Conservation (phyloP, 768 basidiomycete species). For the Tulasnella sp. region DNA sequence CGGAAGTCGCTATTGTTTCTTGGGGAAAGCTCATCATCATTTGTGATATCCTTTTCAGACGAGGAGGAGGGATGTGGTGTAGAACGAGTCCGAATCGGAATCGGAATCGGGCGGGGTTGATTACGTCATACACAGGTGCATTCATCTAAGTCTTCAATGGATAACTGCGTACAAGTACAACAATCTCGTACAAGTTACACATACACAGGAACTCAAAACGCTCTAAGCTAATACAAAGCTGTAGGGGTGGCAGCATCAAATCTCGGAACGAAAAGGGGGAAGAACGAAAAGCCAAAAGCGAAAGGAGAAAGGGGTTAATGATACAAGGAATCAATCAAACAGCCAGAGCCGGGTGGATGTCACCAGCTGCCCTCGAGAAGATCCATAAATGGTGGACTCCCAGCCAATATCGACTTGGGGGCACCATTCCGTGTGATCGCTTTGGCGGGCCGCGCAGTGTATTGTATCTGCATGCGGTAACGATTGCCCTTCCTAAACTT, state of each 20-base stretch:
- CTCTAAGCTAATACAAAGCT: too few relatives aligned
- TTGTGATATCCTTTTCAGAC: too few relatives aligned
- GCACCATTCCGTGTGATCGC: slow-evolving; percentile 9
- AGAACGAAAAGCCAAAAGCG: slow-evolving; percentile 1
- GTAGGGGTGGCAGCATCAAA: too few relatives aligned
- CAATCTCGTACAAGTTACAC: too few relatives aligned
- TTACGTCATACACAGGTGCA: too few relatives aligned
- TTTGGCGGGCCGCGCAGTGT: slow-evolving; percentile 10
- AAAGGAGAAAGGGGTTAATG: too few relatives aligned
- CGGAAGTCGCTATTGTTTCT: too few relatives aligned
- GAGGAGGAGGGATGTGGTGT: too few relatives aligned
- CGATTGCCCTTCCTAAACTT: slow-evolving; percentile 12
- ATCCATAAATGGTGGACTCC: slow-evolving; percentile 14
- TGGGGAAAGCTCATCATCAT: too few relatives aligned
- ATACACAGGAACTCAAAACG: too few relatives aligned
- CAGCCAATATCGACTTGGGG: not conserved
- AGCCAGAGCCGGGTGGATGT: not conserved
- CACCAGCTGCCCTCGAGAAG: slow-evolving; percentile 8
- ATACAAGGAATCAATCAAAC: not conserved
- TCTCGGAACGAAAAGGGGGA: slow-evolving; percentile 10
- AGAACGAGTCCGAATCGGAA: not conserved
- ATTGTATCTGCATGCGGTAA: slow-evolving; percentile 7
- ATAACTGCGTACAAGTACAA: too few relatives aligned
- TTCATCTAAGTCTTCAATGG: too few relatives aligned
- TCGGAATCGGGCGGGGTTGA: not conserved